phyloP scores from a whole-genome alignment of 345 rosid genomes.

The Hirschfeldia incana region DNA sequence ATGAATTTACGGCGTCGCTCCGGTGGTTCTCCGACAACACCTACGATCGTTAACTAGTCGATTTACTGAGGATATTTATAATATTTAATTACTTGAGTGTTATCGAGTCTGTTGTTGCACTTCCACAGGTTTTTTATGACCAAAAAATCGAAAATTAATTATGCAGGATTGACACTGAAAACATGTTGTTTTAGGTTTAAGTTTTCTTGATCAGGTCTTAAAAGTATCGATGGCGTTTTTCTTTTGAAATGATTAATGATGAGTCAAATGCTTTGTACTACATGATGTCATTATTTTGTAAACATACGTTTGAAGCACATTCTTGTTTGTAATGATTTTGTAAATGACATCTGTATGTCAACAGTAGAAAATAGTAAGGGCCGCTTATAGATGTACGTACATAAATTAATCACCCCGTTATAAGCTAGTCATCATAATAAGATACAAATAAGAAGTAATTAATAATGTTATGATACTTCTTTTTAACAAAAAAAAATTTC shows the following conservation, averaged over 20 bases:
- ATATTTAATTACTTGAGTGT: not conserved
- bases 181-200: not conserved
- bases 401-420: slow-evolving; percentile 15
- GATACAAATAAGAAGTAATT: slow-evolving; percentile 8
- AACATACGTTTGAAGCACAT: not conserved
- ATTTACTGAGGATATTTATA: not conserved
- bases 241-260: not conserved
- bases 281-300: not conserved
- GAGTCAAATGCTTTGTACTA: not conserved
- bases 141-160: not conserved
- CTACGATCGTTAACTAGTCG: slow-evolving; percentile 38
- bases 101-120: not conserved
- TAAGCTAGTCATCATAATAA: not conserved
- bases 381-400: not conserved
- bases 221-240: not conserved
- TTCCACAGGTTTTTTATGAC: not conserved
- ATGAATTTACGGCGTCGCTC: slow-evolving; percentile 82
- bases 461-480: slow-evolving; percentile 16
- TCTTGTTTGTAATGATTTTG: slow-evolving; percentile 20
- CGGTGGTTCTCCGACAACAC: slow-evolving; percentile 62
- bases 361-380: slow-evolving; percentile 20
- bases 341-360: slow-evolving; percentile 6
- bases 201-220: not conserved
- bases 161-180: not conserved
- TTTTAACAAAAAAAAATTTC: too few relatives aligned